These are phyloP conservation scores for Quercus tomentella DNA, from an alignment of 331 rosid genomes.

Conservation along the genomic window DNA sequence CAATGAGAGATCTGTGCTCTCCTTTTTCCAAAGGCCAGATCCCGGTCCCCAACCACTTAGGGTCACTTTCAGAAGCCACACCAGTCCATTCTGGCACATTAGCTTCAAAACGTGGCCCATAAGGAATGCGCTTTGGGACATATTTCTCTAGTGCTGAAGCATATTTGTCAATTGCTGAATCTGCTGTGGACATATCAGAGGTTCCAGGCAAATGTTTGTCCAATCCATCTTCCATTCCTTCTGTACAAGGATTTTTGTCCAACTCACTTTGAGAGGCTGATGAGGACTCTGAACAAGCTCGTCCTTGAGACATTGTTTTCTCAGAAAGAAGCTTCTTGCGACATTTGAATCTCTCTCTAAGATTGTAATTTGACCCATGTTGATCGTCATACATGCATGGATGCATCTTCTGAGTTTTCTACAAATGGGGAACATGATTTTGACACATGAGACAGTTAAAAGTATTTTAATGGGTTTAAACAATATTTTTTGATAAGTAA, in stretches of 20 bases:
- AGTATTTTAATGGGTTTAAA: not conserved
- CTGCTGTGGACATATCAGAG: conserved; percentile 15
- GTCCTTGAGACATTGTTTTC: conserved; percentile 19
- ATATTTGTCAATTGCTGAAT: conserved; percentile 21
- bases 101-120: conserved; percentile 60
- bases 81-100: conserved; percentile 69
- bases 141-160: conserved; percentile 16
- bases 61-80: conserved; percentile 46
- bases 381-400: conserved; percentile 74
- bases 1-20: conserved; percentile 42
- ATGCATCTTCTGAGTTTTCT: conserved; percentile 65
- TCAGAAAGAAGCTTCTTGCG: conserved; percentile 28
- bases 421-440: not conserved
- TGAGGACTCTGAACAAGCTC: conserved; percentile 32
- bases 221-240: conserved; percentile 14
- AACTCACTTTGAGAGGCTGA: conserved; percentile 16
- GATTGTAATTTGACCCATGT: conserved; percentile 45
- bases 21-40: conserved; percentile 57
- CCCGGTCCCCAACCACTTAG: conserved; percentile 72
- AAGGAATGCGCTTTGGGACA: conserved; percentile 15
- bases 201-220: conserved; percentile 13
- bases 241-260: conserved; percentile 25
- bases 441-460: not conserved
- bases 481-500: not conserved
- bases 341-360: conserved; percentile 56